phyloP scores from a whole-genome alignment of 352 stramenopile species.

The Elongisporangium senticosum region DNA sequence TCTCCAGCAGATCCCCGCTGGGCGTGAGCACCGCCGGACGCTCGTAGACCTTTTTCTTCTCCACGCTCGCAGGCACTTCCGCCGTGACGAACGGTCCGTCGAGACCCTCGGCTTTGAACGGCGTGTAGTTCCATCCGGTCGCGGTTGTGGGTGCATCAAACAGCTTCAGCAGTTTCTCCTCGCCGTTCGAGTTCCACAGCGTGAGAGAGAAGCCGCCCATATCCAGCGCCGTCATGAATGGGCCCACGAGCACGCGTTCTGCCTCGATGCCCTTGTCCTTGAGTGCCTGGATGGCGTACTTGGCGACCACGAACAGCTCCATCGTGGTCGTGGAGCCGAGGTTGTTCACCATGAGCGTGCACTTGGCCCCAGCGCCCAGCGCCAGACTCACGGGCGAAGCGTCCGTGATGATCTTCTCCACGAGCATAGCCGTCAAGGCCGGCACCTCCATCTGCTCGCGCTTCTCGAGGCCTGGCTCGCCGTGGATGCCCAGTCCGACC shows the following conservation, averaged over 20 bases:
- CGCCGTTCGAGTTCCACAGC: conserved; percentile 75
- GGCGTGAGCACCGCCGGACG: conserved; percentile 40
- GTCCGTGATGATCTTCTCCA: conserved; percentile 44
- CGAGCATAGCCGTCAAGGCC: conserved; percentile 39
- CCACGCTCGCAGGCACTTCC: conserved; percentile 8
- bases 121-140: conserved; percentile 59
- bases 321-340: conserved; percentile 93
- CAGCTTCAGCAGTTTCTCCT: conserved; percentile 37
- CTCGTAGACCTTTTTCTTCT: conserved; percentile 22
- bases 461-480: conserved; percentile 81
- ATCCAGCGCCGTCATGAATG: conserved; percentile 97
- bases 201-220: conserved; percentile 95
- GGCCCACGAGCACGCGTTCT: conserved; percentile 87
- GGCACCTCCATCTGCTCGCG: conserved; percentile 47
- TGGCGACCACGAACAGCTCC: conserved; percentile 93
- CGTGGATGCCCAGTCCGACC: conserved; percentile 95
- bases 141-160: conserved; percentile 62
- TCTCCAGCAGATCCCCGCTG: conserved; percentile 37
- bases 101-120: conserved; percentile 28
- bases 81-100: conserved; percentile 26
- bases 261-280: conserved; percentile 58
- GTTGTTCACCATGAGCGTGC: conserved; percentile 95
- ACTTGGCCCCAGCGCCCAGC: conserved; percentile 27
- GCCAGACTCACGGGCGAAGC: conserved; percentile 31
- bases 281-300: conserved; percentile 66